Conservation (phyloP, 2,329 filamentous ascomycete genomes). For the Fusarium buharicum region DNA sequence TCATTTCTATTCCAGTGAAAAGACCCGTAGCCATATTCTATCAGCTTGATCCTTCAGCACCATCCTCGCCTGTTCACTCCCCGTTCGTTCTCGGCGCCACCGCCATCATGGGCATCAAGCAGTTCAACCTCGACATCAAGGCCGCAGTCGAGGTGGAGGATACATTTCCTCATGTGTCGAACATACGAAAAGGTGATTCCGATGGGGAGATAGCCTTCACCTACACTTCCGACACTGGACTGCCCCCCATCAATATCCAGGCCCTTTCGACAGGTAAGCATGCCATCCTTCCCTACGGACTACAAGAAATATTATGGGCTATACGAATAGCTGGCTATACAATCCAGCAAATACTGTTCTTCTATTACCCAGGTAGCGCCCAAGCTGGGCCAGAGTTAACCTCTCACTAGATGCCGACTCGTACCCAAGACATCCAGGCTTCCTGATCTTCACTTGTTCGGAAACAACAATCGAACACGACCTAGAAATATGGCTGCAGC, state of each 20-base stretch:
- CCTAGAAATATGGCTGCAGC: slow-evolving; percentile 59
- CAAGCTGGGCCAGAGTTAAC: neutral
- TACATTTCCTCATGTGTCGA: slow-evolving; percentile 61
- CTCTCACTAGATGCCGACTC: slow-evolving; percentile 45
- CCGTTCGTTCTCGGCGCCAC: neutral
- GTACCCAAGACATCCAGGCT: slow-evolving; percentile 54
- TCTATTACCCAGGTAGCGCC: neutral
- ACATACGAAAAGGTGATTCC: slow-evolving; percentile 70
- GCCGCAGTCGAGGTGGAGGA: slow-evolving; percentile 49
- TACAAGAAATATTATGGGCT: neutral
- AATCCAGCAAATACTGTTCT: neutral
- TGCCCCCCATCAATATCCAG: slow-evolving; percentile 51
- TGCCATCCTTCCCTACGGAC: too few relatives aligned
- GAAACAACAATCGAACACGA: slow-evolving; percentile 48
- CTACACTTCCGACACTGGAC: slow-evolving; percentile 50
- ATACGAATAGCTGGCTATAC: too few relatives aligned
- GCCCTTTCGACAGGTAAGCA: slow-evolving; percentile 51
- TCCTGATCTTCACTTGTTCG: slow-evolving; percentile 57
- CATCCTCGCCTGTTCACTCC: neutral
- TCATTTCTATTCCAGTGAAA: too few relatives aligned
- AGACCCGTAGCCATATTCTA: too few relatives aligned
- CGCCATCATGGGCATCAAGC: slow-evolving; percentile 71
- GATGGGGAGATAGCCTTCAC: slow-evolving; percentile 77
- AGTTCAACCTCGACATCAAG: slow-evolving; percentile 69
- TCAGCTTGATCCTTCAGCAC: neutral